Evolutionary conservation across 768 basidiomycete genomes (phyloP), one percentile per base, ranked within the genome.

Genomic region (Boletus barrowsii): DNA sequence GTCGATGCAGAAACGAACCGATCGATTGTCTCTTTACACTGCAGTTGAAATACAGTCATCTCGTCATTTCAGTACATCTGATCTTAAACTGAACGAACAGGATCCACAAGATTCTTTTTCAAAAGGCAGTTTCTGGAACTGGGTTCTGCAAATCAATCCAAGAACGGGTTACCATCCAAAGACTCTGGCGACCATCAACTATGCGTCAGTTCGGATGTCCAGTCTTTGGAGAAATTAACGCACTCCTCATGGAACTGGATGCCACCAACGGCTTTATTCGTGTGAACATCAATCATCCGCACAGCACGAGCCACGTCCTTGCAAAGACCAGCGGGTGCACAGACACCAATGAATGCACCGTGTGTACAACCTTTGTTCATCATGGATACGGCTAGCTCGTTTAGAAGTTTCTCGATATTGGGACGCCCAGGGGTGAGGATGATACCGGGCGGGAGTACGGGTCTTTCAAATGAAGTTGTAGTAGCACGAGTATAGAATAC

Each of bases 401-500:
- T 76, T 11, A 87, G 60, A 24, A 78, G 64, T 47, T 73, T 75
- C 4, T 60, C 61, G 17, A 86, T 64, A 40, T 74, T 72, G 2
- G 84, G 86, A 24, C 85, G 76, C 11, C 82, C 79, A 3, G 81
- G 70, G 17, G 68, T 64, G 47, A 87, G 70, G 14, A 75, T 73
- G 29, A 83, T 62, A 3, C 73, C 71, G 32, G 68, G 71, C 41
- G 69, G 70, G 18, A 71, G 29, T 29, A 29, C 9, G 8, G 8
- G 53, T 24, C 57, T 51, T 36, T 63, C 51, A 3, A 54, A 53
- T 8, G 60, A 44, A 17, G n/a, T 32, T 1, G 45, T 4, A 22
- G 24, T 33, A 17, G 76, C 75, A 35, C 84, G 80, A 8, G 84
- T 85, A 62, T 86, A 85, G 65, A 79, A 79, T 8, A 86, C 75